Evolutionary conservation across 371 early-diverging fungal genomes (phyloP), one percentile per base, ranked within the genome.

Genomic region (Chytridium lagenaria): DNA sequence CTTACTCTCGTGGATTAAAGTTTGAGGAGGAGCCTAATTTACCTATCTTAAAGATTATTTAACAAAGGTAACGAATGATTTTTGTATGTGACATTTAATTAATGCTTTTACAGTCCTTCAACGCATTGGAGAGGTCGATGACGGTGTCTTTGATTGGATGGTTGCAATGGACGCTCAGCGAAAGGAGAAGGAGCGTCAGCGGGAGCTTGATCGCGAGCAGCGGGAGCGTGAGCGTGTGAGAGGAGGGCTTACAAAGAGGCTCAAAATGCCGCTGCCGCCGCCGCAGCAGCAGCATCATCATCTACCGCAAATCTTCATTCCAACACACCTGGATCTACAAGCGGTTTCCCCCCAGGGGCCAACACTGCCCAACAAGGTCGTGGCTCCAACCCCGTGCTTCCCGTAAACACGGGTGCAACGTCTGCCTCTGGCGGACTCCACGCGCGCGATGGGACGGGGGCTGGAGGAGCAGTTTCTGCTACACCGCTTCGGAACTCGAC

Each of bases 1-100:
- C 90, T 70, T 98, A 99, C 76, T 95, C 93, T n/a, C 90, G 98
- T 71, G 91, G 91, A 76, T 86, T 98, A 28, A 92, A 92, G 34
- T 99, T 98, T 78, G 98, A 98, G 77, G 97, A 98, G 81, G 90
- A 91, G n/a, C 99, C 99, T 1, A 95, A 98, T 80, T 99, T 81
- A 94, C 94, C 38, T 92, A 92, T 71, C 69, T 98, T 78, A 89
- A 92, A 71, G 91, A 2, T 80, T 99, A 33, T 94, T 99, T 76
- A 92, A 93, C 82, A 90, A 91, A 71, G 87, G 86, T 74, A 28
- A 77, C 50, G 38, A 38, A 23, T 38, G 19, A 16, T 64, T n/a
- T 68, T 59, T 50, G 12, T 49, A 16, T 23, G 67, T 61, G n/a
- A 19, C 19, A 40, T 64, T 34, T 34, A 33, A 3, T 61, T 50